These are phyloP conservation scores for Sphagnum contortum DNA, from an alignment of 225 moss, liverwort and hornwort species.

Conservation along the genomic window DNA sequence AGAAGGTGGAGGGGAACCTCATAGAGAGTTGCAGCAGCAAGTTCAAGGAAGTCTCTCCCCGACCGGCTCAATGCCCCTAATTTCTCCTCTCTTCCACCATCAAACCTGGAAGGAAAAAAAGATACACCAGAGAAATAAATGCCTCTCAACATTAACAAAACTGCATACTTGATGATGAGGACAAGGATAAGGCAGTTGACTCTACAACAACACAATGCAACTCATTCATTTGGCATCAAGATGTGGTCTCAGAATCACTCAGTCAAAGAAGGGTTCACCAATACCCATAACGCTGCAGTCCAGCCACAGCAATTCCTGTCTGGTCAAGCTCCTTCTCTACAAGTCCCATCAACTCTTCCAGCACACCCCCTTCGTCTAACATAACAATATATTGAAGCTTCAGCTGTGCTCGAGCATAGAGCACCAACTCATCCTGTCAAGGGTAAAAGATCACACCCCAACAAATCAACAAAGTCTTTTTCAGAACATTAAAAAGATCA, in stretches of 20 bases:
- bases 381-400: slow-evolving; percentile 68
- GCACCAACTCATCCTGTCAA: slow-evolving; percentile 82
- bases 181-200: too few species aligned
- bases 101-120: slow-evolving; percentile 39
- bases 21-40: slow-evolving; percentile 71
- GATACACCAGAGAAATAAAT: not conserved
- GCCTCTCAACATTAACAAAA: not conserved
- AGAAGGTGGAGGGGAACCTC: slow-evolving; percentile 36
- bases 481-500: too few species aligned
- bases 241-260: too few species aligned
- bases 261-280: too few species aligned
- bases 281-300: slow-evolving; percentile 46
- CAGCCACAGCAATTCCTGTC: slow-evolving; percentile 55
- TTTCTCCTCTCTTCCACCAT: slow-evolving; percentile 75
- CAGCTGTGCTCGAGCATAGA: slow-evolving; percentile 80
- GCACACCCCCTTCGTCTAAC: slow-evolving; percentile 41
- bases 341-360: slow-evolving; percentile 68
- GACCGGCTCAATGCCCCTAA: slow-evolving; percentile 52
- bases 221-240: too few species aligned
- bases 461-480: too few species aligned
- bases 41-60: slow-evolving; percentile 66
- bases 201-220: too few species aligned
- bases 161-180: too few species aligned
- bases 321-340: slow-evolving; percentile 98
- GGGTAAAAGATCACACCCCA: not conserved